Percentiles rank a stretch among this genome's conserved stretches.
These are phyloP conservation scores for Primulina eburnea DNA, from an alignment of 257 asterid species.

Conservation along the genomic window DNA sequence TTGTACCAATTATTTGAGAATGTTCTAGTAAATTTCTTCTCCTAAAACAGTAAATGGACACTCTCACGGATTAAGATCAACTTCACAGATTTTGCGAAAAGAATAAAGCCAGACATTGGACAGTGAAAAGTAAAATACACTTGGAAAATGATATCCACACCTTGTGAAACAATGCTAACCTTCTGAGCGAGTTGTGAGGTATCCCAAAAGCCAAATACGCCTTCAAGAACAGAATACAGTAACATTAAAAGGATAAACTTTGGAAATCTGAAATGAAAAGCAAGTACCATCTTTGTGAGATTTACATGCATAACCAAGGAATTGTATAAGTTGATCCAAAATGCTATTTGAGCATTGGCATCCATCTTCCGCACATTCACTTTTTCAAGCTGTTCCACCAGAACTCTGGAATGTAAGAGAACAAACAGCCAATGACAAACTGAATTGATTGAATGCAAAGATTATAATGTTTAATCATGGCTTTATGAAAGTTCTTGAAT, in stretches of 20 bases:
- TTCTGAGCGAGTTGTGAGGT: conserved; percentile 65
- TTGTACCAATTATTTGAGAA: background rate
- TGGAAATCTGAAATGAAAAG: background rate
- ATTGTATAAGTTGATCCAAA: conserved; percentile 69
- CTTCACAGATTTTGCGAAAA: background rate
- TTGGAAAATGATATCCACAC: conserved; percentile 33
- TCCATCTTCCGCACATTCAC: conserved; percentile 45
- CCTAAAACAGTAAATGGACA: background rate
- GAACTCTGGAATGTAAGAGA: conserved; percentile 35
- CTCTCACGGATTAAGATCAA: background rate
- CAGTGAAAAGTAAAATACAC: background rate
- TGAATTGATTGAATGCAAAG: background rate
- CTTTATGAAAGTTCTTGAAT: background rate
- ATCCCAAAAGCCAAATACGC: conserved; percentile 60
- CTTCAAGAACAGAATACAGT: conserved; percentile 29
- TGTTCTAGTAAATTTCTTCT: conserved; percentile 1
- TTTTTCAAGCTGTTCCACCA: conserved; percentile 61
- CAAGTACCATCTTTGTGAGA: conserved; percentile 3
- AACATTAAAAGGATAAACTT: conserved; percentile 15
- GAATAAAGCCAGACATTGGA: background rate
- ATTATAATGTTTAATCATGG: background rate
- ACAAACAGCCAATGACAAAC: background rate
- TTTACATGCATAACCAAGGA: conserved; percentile 65
- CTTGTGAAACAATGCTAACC: conserved; percentile 69
- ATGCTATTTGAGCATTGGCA: conserved; percentile 43